These are phyloP conservation scores for Talaromyces sp. DNA, from an alignment of 2,329 filamentous ascomycete species.

Conservation along the genomic window DNA sequence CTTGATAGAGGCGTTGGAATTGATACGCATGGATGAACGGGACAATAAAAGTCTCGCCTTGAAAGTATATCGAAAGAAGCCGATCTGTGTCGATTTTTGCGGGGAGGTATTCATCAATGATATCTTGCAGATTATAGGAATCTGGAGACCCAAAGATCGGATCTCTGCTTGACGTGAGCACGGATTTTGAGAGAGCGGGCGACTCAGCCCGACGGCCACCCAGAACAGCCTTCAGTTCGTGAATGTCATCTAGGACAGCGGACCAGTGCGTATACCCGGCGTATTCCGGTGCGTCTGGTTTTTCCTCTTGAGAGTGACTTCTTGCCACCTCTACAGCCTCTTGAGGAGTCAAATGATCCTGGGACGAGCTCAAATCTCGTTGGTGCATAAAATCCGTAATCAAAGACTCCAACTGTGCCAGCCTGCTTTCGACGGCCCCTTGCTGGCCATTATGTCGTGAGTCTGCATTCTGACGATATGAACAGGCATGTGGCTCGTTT, in stretches of 20 bases:
- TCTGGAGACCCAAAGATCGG: slow-evolving; percentile 5
- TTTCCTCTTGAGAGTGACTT: not conserved
- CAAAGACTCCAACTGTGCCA: not conserved
- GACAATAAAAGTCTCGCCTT: not conserved
- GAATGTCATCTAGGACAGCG: slow-evolving; percentile 10
- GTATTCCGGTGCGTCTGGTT: not conserved
- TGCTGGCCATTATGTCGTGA: not conserved
- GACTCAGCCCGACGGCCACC: slow-evolving; percentile 1
- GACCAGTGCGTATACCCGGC: slow-evolving; percentile 3
- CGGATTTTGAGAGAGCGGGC: not conserved
- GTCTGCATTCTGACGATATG: not conserved
- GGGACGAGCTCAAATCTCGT: not conserved
- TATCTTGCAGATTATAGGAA: slow-evolving; percentile 2
- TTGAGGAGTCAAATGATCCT: not conserved
- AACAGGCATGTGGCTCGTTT: not conserved
- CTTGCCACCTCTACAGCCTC: not conserved
- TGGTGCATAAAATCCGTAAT: not conserved
- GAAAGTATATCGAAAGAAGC: slow-evolving; percentile 8
- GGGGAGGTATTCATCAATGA: slow-evolving; percentile 5
- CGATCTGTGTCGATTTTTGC: slow-evolving; percentile 4
- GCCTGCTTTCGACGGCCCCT: not conserved
- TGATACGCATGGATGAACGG: slow-evolving; percentile 10
- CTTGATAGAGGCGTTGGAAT: slow-evolving; percentile 12
- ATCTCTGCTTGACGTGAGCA: not conserved
- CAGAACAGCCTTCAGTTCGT: slow-evolving; percentile 7